A percentile compares a stretch with the other conserved stretches of the same genome.
Evolutionary conservation across 2,329 filamentous ascomycete species (phyloP).

Genomic region (Rutstroemia sp.): DNA sequence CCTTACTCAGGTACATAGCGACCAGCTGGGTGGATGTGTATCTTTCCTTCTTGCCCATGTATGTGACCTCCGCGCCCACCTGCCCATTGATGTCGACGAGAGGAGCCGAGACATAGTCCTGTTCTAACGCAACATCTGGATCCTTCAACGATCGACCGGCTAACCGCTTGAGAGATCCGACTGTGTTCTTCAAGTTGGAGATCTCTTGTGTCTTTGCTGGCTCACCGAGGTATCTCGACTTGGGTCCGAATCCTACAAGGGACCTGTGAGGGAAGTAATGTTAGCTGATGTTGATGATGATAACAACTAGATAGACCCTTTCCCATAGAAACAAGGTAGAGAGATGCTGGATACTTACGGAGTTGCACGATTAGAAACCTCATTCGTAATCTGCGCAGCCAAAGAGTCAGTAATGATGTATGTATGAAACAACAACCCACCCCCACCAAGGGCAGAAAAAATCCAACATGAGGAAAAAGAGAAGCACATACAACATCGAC

Average conservation of each 20-base stretch:
- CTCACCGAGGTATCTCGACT: constrained; percentile 90
- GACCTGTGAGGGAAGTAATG: constrained; percentile 46
- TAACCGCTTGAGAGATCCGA: constrained; percentile 85
- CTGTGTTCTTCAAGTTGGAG: constrained; percentile 98
- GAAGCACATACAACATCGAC: constrained; percentile 84
- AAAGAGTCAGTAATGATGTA: constrained; percentile 21
- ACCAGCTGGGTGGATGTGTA: constrained; percentile 92
- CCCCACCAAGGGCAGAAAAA: constrained; percentile 7
- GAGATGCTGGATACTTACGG: constrained; percentile 59
- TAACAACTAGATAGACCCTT: constrained; percentile 10
- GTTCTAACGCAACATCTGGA: constrained; percentile 88
- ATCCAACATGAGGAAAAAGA: not conserved
- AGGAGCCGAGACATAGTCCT: constrained; percentile 78
- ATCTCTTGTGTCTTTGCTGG: constrained; percentile 97
- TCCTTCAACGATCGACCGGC: constrained; percentile 81
- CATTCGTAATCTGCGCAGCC: constrained; percentile 77
- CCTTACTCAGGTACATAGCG: constrained; percentile 93
- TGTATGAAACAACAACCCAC: not conserved
- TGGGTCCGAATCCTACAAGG: constrained; percentile 90
- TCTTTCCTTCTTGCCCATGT: constrained; percentile 88
- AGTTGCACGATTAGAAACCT: constrained; percentile 96
- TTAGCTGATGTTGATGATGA: not conserved
- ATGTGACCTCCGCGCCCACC: constrained; percentile 88
- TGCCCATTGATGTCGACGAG: constrained; percentile 89
- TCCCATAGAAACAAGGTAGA: not conserved